Conservation (phyloP, 495 filamentous ascomycete genomes). For the Rusavskia elegans region DNA sequence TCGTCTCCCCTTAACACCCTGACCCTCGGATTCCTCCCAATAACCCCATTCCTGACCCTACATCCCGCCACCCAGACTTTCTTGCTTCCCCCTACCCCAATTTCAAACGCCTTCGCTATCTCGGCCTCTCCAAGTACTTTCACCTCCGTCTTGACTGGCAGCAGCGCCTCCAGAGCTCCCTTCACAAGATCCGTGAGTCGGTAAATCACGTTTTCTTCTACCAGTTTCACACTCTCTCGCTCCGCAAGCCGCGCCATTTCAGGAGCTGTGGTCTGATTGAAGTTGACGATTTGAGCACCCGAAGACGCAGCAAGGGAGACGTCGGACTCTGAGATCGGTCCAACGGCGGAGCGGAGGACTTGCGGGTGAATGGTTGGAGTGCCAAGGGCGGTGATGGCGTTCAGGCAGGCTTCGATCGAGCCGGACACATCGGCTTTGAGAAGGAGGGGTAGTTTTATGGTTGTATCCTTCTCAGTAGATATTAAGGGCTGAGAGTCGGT, state of each 20-base stretch:
- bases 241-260: conserved; percentile 56
- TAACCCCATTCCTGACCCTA: conserved; percentile 66
- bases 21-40: conserved; percentile 46
- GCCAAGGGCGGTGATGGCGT: conserved; percentile 56
- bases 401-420: conserved; percentile 77
- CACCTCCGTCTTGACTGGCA: conserved; percentile 46
- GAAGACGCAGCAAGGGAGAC: conserved; percentile 69
- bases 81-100: conserved; percentile 54
- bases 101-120: conserved; percentile 64
- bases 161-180: conserved; percentile 44
- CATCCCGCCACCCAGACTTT: conserved; percentile 70
- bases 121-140: conserved; percentile 81
- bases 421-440: conserved; percentile 89
- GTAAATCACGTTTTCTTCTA: conserved; percentile 90
- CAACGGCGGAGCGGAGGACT: conserved; percentile 62
- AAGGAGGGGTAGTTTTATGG: conserved; percentile 50
- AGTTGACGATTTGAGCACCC: conserved; percentile 59
- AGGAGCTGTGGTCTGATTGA: conserved; percentile 62
- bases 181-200: conserved; percentile 72
- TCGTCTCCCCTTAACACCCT: conserved; percentile 54
- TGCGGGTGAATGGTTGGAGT: conserved; percentile 67
- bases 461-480: neutral
- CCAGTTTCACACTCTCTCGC: conserved; percentile 48
- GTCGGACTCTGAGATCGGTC: conserved; percentile 70
- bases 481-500: conserved; percentile 23